phyloP scores from a whole-genome alignment of 805 yeast genomes.

The Yamadazyma akitaensis region DNA sequence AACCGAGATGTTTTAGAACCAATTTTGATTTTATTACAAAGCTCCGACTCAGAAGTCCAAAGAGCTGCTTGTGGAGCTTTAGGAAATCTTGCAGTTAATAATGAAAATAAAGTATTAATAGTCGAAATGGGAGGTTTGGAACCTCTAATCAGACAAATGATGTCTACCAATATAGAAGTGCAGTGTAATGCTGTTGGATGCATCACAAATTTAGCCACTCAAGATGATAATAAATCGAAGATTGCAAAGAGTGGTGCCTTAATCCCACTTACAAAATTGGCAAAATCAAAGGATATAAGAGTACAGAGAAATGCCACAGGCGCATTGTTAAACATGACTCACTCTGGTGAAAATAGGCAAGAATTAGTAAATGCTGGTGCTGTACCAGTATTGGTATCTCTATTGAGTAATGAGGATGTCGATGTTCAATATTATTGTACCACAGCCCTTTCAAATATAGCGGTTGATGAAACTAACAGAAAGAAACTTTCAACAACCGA shows the following conservation, averaged over 20 bases:
- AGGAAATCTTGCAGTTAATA: conserved; percentile 97
- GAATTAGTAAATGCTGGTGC: conserved; percentile 98
- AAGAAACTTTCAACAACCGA: conserved; percentile 86
- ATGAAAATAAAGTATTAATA: conserved; percentile 86
- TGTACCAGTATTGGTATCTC: conserved; percentile 89
- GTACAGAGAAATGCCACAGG: conserved; percentile 99
- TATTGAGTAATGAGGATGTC: conserved; percentile 82
- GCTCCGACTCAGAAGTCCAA: conserved; percentile 90
- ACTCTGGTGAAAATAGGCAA: conserved; percentile 91
- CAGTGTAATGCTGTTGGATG: conserved; percentile 99
- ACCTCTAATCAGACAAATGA: conserved; percentile 95
- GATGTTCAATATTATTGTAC: conserved; percentile 99
- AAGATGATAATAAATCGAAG: conserved; percentile 92
- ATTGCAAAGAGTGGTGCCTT: conserved; percentile 96
- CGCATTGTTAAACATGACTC: conserved; percentile 96
- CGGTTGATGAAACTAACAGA: conserved; percentile 92
- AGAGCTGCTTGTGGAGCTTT: conserved; percentile 98
- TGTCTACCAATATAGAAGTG: conserved; percentile 93
- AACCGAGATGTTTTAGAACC: conserved; percentile 92
- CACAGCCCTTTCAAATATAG: conserved; percentile 93
- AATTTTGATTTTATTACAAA: conserved; percentile 79
- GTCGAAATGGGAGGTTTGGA: conserved; percentile 98
- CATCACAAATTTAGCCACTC: conserved; percentile 95
- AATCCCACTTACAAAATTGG: conserved; percentile 89
- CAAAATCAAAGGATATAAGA: conserved; percentile 89